phyloP scores from a whole-genome alignment of 805 yeast species.

The Candida patagonica region DNA sequence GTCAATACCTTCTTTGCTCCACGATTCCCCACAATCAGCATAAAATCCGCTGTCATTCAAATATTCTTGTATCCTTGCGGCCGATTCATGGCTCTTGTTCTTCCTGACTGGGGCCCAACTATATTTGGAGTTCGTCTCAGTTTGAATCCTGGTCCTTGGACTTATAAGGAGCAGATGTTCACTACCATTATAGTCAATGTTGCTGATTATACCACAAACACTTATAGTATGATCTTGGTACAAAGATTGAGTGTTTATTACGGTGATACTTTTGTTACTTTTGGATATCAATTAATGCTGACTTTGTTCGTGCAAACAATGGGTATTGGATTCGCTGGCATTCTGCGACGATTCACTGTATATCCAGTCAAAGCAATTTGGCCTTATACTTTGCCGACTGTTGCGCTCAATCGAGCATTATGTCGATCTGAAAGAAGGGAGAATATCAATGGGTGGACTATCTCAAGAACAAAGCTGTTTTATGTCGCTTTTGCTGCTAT shows the following conservation, averaged over 20 bases:
- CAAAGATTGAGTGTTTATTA: conserved; percentile 27
- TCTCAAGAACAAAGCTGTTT: conserved; percentile 46
- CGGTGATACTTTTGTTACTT: conserved; percentile 27
- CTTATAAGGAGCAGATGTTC: conserved; percentile 54
- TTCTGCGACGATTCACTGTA: conserved; percentile 41
- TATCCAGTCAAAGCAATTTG: conserved; percentile 37
- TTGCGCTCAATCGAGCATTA: conserved; percentile 42
- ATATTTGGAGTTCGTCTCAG: conserved; percentile 33
- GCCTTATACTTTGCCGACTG: conserved; percentile 49
- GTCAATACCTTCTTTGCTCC: conserved; percentile 50
- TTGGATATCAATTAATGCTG: conserved; percentile 38
- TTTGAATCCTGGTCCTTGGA: conserved; percentile 50
- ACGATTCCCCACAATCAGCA: conserved; percentile 42
- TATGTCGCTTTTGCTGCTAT: conserved; percentile 32
- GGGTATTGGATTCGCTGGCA: conserved; percentile 47
- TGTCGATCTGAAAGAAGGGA: conserved; percentile 16
- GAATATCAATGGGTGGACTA: conserved; percentile 49
- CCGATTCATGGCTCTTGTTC: conserved; percentile 27
- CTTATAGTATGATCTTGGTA: conserved; percentile 16
- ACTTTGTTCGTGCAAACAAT: conserved; percentile 43
- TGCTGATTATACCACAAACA: conserved; percentile 24
- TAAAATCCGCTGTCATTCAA: conserved; percentile 38
- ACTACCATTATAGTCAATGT: conserved; percentile 35
- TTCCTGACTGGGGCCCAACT: conserved; percentile 40
- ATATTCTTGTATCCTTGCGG: conserved; percentile 47